These are phyloP conservation scores for Podaxis pistillaris DNA, from an alignment of 768 basidiomycete species.

Conservation along the genomic window DNA sequence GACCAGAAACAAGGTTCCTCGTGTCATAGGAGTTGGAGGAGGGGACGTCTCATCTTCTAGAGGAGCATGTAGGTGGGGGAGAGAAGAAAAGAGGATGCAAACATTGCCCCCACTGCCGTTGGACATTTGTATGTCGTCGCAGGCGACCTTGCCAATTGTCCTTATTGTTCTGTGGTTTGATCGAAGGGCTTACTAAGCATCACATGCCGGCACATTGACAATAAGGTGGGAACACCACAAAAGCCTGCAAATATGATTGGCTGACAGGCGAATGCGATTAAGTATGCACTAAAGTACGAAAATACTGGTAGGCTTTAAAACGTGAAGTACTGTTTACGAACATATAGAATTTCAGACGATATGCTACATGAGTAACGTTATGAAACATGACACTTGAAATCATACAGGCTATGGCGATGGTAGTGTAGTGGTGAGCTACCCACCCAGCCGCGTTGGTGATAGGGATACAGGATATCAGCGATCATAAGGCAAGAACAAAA, in stretches of 20 bases:
- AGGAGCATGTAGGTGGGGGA: neutral
- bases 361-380: slow-evolving; percentile 18
- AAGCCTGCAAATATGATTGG: neutral
- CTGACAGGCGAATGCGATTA: neutral
- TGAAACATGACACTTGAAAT: slow-evolving; percentile 4
- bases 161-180: slow-evolving; percentile 28
- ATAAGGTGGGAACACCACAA: slow-evolving; percentile 22
- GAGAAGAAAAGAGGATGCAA: slow-evolving; percentile 17
- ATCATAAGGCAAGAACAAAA: neutral
- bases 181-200: slow-evolving; percentile 22
- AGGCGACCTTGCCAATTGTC: slow-evolving; percentile 23
- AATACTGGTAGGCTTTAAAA: neutral
- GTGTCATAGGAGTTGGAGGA: neutral
- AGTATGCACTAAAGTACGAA: neutral
- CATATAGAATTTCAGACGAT: neutral
- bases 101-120: neutral
- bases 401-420: neutral
- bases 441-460: slow-evolving; percentile 20
- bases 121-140: slow-evolving; percentile 22
- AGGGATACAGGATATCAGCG: neutral
- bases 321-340: neutral
- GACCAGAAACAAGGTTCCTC: neutral
- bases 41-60: neutral
- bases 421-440: neutral
- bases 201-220: slow-evolving; percentile 22